Conservation (phyloP, 108 stramenopile species). For the Cylindrotheca closterium region DNA sequence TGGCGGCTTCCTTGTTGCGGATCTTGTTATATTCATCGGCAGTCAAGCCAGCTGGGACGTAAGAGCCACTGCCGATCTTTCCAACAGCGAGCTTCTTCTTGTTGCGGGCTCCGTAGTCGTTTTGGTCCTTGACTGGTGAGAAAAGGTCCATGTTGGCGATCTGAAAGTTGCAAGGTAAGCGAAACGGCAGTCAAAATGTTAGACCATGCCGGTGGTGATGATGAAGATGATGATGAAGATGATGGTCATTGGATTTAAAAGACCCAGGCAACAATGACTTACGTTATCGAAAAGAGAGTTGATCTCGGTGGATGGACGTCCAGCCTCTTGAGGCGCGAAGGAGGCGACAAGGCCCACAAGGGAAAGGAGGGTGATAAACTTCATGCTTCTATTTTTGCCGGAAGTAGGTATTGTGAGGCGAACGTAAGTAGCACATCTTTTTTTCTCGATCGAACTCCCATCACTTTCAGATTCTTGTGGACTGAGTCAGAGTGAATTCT, state of each 20-base stretch:
- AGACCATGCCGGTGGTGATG: too few relatives aligned
- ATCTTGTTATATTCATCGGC: constrained; percentile 44
- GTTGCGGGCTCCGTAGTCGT: constrained; percentile 66
- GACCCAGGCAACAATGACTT: too few relatives aligned
- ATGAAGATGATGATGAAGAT: too few relatives aligned
- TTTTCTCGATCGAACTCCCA: too few relatives aligned
- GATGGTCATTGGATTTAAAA: too few relatives aligned
- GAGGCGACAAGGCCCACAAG: constrained; percentile 67
- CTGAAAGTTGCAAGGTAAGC: too few relatives aligned
- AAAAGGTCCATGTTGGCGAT: constrained; percentile 62
- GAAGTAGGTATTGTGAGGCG: too few relatives aligned
- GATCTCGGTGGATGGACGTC: constrained; percentile 22
- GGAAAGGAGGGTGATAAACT: constrained; percentile 63
- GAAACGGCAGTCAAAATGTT: too few relatives aligned
- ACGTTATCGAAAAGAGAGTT: constrained; percentile 34
- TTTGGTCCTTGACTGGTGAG: constrained; percentile 46
- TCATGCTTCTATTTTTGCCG: too few relatives aligned
- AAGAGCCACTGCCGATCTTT: constrained; percentile 43
- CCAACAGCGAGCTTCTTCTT: constrained; percentile 53
- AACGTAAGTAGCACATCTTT: too few relatives aligned
- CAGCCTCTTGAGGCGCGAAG: constrained; percentile 59
- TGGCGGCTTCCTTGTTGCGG: constrained; percentile 44
- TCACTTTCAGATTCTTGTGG: too few relatives aligned
- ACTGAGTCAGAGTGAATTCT: too few relatives aligned
- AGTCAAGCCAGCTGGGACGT: constrained; percentile 64